Evolutionary conservation across 1,284 basidiomycete genomes (phyloP), one percentile per base, ranked within the genome.

Genomic region (Boletellus deceptivus): DNA sequence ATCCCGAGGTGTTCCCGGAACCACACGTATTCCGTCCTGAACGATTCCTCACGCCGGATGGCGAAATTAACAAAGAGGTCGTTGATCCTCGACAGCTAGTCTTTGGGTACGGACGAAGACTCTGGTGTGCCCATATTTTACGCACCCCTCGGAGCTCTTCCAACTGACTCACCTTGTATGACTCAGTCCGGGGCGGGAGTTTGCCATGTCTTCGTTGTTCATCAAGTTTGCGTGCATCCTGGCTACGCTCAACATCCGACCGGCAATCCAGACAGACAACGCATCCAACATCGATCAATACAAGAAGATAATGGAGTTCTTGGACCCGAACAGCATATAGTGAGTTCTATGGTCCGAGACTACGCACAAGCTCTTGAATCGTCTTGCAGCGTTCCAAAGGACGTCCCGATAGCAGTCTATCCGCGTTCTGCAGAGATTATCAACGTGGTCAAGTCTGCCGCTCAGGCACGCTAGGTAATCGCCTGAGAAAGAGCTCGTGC

Each of bases 321-420:
- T 49, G 37, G 48, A 49, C 44, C 48, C 48, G n/a, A 49, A 49
- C 34, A 49, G 48, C 6, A 49, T 49, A 20, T 49, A 49, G 48
- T 49, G 24, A 49, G 48, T 36, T 20, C 9, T 20, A 5, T 17
- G 17, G 31, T 10, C 6, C 25, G 17, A 6, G 2, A 7, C 25
- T 20, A 11, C 17, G 31, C 33, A n/a, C 20, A 44, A 18, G 13
- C 45, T 17, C 22, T 11, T 13, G 16, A 46, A 17, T 7, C n/a
- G 17, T 17, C 11, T 27, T 39, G 22, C 27, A 50, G 46, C 14
- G 34, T 50, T 17, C 49, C 46, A 25, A 42, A 49, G 31, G 49
- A 50, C 16, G 27, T 50, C 11, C 49, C 22, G 11, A 42, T 50
- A 16, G 39, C 49, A 17, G 20, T 50, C 27, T 42, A 50, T 22